Conservation (phyloP, 345 rosid genomes). For the Arabidopsis suecica region DNA sequence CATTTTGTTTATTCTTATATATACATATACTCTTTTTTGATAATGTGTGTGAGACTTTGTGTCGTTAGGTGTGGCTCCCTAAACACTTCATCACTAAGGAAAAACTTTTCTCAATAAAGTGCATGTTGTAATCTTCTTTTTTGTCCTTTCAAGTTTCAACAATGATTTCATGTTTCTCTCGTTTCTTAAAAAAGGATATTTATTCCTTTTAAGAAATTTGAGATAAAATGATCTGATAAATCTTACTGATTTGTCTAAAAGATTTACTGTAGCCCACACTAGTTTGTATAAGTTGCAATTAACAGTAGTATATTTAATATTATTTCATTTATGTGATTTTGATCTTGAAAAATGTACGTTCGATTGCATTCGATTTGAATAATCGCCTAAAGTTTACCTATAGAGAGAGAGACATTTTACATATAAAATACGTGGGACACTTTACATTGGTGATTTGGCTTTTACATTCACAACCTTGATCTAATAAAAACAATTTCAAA, state of each 20-base stretch:
- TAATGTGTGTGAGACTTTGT: conserved; percentile 29
- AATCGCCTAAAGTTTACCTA: not conserved
- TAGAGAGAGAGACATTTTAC: not conserved
- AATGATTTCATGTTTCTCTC: conserved; percentile 30
- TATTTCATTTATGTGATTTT: not conserved
- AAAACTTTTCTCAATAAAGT: conserved; percentile 27
- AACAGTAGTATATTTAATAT: not conserved
- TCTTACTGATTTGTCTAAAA: not conserved
- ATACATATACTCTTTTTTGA: not conserved
- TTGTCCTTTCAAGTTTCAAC: conserved; percentile 36
- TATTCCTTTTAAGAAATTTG: not conserved
- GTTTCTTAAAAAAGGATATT: not conserved
- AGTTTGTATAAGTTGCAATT: not conserved
- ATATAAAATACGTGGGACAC: not conserved
- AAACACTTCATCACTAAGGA: conserved; percentile 46
- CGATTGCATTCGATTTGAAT: not conserved
- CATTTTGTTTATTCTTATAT: not conserved
- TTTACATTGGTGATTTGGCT: not conserved
- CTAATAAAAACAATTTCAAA: not conserved
- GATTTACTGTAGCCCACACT: not conserved
- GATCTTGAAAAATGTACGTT: not conserved
- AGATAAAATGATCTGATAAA: conserved; percentile 5
- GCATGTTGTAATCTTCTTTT: conserved; percentile 23
- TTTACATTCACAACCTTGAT: conserved; percentile 5
- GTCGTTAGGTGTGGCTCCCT: conserved; percentile 38